Percentiles rank a stretch among this genome's conserved stretches.
phyloP scores from a whole-genome alignment of 2,329 filamentous ascomycete genomes.

The Neopestalotiopsis clavispora region DNA sequence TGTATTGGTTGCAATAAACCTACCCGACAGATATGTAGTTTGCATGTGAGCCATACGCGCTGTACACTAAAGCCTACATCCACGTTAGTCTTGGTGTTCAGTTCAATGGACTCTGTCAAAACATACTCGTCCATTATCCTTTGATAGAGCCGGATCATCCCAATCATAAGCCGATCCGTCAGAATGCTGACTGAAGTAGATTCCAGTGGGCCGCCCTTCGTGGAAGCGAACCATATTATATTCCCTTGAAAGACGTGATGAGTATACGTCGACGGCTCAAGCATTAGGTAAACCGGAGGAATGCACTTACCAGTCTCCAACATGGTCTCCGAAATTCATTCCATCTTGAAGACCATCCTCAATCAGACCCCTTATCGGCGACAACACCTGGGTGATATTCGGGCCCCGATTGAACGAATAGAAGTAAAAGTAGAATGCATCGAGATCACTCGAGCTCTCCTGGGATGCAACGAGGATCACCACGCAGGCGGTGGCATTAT shows the following conservation, averaged over 20 bases:
- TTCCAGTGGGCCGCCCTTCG: constrained; percentile 1
- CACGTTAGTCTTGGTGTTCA: background rate
- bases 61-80: constrained; percentile 8
- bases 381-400: constrained; percentile 9
- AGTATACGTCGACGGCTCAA: background rate
- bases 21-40: constrained; percentile 3
- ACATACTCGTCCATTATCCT: background rate
- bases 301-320: constrained; percentile 13
- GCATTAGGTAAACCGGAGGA: background rate
- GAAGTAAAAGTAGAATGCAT: constrained; percentile 15
- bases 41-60: constrained; percentile 10
- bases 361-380: background rate
- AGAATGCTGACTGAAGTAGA: constrained; percentile 13
- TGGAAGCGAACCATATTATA: constrained; percentile 14
- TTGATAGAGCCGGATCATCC: background rate
- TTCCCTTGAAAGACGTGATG: background rate
- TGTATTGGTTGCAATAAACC: background rate
- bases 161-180: constrained; percentile 5
- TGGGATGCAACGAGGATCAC: constrained; percentile 3
- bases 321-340: constrained; percentile 7
- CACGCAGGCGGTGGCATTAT: constrained; percentile 7
- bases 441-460: background rate
- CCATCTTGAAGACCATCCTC: background rate
- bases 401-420: constrained; percentile 9
- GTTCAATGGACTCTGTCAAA: background rate